Conservation (phyloP, 495 filamentous ascomycete species). For the Melanomma pulvis-pyrius region DNA sequence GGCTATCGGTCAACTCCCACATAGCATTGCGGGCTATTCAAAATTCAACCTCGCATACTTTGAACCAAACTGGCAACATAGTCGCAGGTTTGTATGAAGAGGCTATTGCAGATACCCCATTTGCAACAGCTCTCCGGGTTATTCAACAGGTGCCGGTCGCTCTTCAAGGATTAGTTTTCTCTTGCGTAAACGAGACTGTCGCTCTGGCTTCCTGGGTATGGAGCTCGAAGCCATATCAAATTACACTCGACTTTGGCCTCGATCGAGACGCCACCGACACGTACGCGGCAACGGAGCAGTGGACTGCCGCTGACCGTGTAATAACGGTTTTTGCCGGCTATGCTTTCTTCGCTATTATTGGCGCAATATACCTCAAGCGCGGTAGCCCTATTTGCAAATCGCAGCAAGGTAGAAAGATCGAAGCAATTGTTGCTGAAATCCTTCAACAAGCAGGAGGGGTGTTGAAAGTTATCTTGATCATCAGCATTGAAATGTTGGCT, state of each 20-base stretch:
- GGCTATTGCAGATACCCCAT: background rate
- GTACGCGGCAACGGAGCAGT: constrained; percentile 51
- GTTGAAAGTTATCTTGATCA: constrained; percentile 97
- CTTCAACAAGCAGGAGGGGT: constrained; percentile 93
- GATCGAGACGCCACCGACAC: constrained; percentile 13
- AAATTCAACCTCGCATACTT: constrained; percentile 27
- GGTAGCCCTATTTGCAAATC: constrained; percentile 66
- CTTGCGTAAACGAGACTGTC: background rate
- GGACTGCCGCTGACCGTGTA: constrained; percentile 74
- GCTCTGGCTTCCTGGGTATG: constrained; percentile 11
- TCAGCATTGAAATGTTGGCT: constrained; percentile 97
- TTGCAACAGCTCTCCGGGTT: background rate
- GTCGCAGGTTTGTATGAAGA: constrained; percentile 16
- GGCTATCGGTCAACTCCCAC: constrained; percentile 40
- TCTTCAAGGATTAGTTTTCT: background rate
- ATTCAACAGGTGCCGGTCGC: constrained; percentile 11
- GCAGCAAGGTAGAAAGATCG: constrained; percentile 69
- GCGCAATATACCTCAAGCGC: constrained; percentile 74
- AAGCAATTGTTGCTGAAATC: constrained; percentile 77
- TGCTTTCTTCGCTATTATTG: constrained; percentile 68
- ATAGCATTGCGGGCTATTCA: constrained; percentile 39
- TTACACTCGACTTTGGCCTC: constrained; percentile 32
- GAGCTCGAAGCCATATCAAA: constrained; percentile 34
- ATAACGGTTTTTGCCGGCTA: constrained; percentile 85
- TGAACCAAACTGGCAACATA: constrained; percentile 23